These are phyloP conservation scores for Heterobasidion irregulare DNA, from an alignment of 1,284 basidiomycete genomes.

Conservation along the genomic window DNA sequence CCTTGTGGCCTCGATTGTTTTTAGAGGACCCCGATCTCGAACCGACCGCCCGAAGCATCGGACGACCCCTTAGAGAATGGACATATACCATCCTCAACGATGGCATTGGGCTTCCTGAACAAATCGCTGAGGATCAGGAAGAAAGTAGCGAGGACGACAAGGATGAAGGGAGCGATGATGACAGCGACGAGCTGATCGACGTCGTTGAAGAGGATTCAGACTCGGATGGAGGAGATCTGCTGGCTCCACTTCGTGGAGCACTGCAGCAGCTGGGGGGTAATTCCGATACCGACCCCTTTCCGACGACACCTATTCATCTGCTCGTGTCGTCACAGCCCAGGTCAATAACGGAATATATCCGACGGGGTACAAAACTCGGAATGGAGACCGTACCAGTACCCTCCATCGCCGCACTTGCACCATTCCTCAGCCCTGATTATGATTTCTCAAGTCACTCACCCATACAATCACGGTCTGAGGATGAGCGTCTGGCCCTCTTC, in stretches of 20 bases:
- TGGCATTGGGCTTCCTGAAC: slow-evolving; percentile 45
- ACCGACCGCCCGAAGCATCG: slow-evolving; percentile 50
- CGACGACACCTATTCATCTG: background rate
- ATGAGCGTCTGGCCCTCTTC: slow-evolving; percentile 49
- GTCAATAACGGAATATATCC: slow-evolving; percentile 58
- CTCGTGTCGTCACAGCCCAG: slow-evolving; percentile 21
- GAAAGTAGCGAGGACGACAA: slow-evolving; percentile 12
- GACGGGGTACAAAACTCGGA: slow-evolving; percentile 61
- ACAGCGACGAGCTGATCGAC: slow-evolving; percentile 53
- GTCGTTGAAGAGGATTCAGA: slow-evolving; percentile 39
- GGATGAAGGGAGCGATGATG: slow-evolving; percentile 24
- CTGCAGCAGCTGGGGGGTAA: slow-evolving; percentile 38
- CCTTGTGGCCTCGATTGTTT: slow-evolving; percentile 64
- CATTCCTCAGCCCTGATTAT: slow-evolving; percentile 21
- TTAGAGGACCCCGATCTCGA: slow-evolving; percentile 72
- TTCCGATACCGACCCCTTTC: slow-evolving; percentile 16
- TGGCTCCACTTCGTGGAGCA: slow-evolving; percentile 64
- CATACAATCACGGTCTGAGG: slow-evolving; percentile 37
- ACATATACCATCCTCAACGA: slow-evolving; percentile 63
- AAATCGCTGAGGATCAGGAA: slow-evolving; percentile 16
- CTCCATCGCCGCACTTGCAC: slow-evolving; percentile 36
- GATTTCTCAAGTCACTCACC: slow-evolving; percentile 10
- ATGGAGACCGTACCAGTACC: slow-evolving; percentile 47
- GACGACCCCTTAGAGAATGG: slow-evolving; percentile 55
- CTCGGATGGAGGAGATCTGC: slow-evolving; percentile 34